These are phyloP conservation scores for Adiantum capillusveneris DNA, from an alignment of 75 land plant species.

Conservation along the genomic window DNA sequence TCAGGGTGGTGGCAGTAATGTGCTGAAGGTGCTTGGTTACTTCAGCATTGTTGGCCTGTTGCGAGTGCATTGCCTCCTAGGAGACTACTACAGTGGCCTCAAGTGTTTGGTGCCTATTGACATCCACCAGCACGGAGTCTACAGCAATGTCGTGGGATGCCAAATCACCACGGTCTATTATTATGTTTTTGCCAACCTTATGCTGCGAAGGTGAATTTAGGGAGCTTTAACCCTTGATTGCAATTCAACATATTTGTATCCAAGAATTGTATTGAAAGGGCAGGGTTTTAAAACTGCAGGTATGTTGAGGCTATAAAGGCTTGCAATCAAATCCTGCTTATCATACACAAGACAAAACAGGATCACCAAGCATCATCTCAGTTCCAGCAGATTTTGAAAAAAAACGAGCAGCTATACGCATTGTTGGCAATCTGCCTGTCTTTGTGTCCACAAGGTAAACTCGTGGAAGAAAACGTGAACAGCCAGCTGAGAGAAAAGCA, in stretches of 20 bases:
- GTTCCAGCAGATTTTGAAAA: slow-evolving; percentile 88
- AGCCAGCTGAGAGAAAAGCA: slow-evolving; percentile 83
- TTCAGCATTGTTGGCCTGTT: slow-evolving; percentile 91
- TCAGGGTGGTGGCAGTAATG: slow-evolving; percentile 84
- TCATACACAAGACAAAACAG: slow-evolving; percentile 82
- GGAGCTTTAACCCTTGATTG: too few relatives aligned
- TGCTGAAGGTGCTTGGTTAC: slow-evolving; percentile 90
- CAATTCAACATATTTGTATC: too few relatives aligned
- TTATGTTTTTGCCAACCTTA: slow-evolving; percentile 93
- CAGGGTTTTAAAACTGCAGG: too few relatives aligned
- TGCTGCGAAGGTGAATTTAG: slow-evolving; percentile 79
- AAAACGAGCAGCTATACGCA: slow-evolving; percentile 98
- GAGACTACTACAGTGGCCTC: slow-evolving; percentile 92
- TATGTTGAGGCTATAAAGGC: slow-evolving; percentile 81
- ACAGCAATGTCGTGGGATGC: slow-evolving; percentile 78
- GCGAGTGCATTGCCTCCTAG: slow-evolving; percentile 85
- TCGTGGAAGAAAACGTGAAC: slow-evolving; percentile 83
- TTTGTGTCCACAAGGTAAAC: slow-evolving; percentile 84
- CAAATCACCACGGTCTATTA: slow-evolving; percentile 89
- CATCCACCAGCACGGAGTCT: slow-evolving; percentile 76
- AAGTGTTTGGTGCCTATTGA: slow-evolving; percentile 85
- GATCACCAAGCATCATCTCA: slow-evolving; percentile 87
- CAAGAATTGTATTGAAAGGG: too few relatives aligned
- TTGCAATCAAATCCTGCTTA: slow-evolving; percentile 83
- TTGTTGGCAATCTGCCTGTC: slow-evolving; percentile 79